Evolutionary conservation across 306 rosid genomes (phyloP), one percentile per base, ranked within the genome.

Genomic region (cucumber (Cucumis sativus)): DNA sequence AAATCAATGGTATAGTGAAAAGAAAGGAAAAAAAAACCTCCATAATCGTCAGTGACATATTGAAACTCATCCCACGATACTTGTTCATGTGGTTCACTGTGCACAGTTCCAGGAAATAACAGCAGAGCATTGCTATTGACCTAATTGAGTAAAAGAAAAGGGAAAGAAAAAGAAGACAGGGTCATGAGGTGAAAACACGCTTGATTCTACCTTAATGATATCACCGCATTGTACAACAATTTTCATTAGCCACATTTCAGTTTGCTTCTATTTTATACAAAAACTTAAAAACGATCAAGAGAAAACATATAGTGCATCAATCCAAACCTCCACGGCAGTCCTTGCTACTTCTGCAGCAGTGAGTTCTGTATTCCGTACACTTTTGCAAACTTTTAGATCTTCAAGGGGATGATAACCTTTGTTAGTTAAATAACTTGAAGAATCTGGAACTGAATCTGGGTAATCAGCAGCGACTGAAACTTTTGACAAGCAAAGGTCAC

Each of bases 341-440:
- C 89, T 85, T 52, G 97, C 98, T 74, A 86, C 88, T 85, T 92
- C 96, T 59, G 97, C 91, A 52, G 85, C 78, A 83, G 96, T 84
- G 79, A 94, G 96, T 84, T 84, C 86, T 45, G 95, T 87, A 65
- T 88, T 92, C 77, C 86, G 86, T 45, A 25, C 65, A 77, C 77
- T 84, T 70, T 79, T 69, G 75, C 87, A 64, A 33, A 68, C 89
- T 84, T 88, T 94, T 77, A 94, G 58, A 64, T 91, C 96, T 89
- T 94, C 98, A 56, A 94, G 97, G 81, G 97, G 91, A 86, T 94
- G 98, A 83, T 90, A 91, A 68, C 91, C 93, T 59, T 77, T 80
- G 71, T 86, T 78, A 78, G 80, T 84, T 78, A 71, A 78, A 81
- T 82, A 77, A 85, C 84, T 86, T 61, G 96, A 88, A 9, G 97